Evolutionary conservation across 108 stramenopile species (phyloP).

Genomic region (Asterionellopsis glacialis): DNA sequence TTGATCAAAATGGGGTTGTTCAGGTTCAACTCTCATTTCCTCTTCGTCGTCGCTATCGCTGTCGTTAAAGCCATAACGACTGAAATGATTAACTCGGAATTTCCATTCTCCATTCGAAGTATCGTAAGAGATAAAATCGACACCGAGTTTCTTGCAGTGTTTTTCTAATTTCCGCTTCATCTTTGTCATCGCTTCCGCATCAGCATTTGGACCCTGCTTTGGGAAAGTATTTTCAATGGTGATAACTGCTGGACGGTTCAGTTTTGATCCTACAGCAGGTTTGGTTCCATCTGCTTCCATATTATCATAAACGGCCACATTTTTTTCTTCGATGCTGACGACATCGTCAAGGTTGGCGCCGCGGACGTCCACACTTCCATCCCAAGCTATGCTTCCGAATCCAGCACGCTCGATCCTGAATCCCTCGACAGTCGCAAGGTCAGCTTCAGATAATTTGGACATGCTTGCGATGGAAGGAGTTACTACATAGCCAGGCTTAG

Average conservation of each 20-base stretch:
- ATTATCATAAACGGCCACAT: constrained; percentile 82
- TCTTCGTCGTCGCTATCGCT: constrained; percentile 61
- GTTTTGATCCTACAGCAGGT: constrained; percentile 75
- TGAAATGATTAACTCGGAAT: constrained; percentile 90
- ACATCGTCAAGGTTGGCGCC: constrained; percentile 71
- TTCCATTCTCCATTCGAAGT: constrained; percentile 74
- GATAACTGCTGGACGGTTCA: constrained; percentile 88
- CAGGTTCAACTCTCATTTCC: constrained; percentile 13
- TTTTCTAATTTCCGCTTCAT: constrained; percentile 53
- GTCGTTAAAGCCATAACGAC: constrained; percentile 86
- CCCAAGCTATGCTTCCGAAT: constrained; percentile 88
- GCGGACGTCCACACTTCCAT: constrained; percentile 90
- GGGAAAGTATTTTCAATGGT: constrained; percentile 74
- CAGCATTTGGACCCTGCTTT: constrained; percentile 43
- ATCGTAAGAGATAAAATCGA: constrained; percentile 81
- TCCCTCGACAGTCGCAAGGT: constrained; percentile 80
- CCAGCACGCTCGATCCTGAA: constrained; percentile 72
- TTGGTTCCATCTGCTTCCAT: constrained; percentile 70
- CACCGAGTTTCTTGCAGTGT: constrained; percentile 65
- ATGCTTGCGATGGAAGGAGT: constrained; percentile 64
- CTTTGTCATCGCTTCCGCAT: constrained; percentile 51
- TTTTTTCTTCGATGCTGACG: constrained; percentile 75
- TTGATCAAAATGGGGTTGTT: constrained; percentile 46
- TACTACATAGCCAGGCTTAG: constrained; percentile 78
- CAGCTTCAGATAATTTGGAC: constrained; percentile 66